These are phyloP conservation scores for Colletotrichum liriopes DNA, from an alignment of 2,329 filamentous ascomycete species.

Conservation along the genomic window DNA sequence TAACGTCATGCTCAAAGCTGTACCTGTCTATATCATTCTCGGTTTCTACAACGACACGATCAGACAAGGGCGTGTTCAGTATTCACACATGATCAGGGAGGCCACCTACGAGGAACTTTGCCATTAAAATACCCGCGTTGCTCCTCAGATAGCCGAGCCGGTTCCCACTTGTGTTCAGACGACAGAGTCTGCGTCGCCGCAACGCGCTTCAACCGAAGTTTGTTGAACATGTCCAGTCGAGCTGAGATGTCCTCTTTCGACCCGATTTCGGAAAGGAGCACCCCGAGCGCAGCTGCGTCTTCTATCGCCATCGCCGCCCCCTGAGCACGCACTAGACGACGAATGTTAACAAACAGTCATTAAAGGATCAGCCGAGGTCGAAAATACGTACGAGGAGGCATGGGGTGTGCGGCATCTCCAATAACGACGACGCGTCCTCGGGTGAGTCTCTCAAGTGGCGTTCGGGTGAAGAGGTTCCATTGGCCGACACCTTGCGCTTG, in stretches of 20 bases:
- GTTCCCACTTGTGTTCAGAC: constrained; percentile 13
- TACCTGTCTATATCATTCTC: not conserved
- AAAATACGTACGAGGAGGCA: not conserved
- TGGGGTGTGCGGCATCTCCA: constrained; percentile 12
- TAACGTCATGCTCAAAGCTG: not conserved
- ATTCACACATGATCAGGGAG: not conserved
- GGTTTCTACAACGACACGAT: not conserved
- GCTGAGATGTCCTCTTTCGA: not conserved
- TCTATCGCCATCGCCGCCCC: constrained; percentile 18
- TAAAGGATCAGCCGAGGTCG: not conserved
- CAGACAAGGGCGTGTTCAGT: not conserved
- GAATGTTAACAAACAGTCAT: not conserved
- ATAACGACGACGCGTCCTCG: constrained; percentile 7
- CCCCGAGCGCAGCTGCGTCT: constrained; percentile 11
- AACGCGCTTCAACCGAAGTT: constrained; percentile 7
- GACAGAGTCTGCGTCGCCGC: constrained; percentile 15
- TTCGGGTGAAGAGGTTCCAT: constrained; percentile 6
- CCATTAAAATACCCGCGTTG: constrained; percentile 7
- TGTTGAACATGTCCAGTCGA: constrained; percentile 7
- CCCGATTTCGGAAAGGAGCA: not conserved
- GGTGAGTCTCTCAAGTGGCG: constrained; percentile 6
- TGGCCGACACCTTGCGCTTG: constrained; percentile 1
- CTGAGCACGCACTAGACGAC: constrained; percentile 2
- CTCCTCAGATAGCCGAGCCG: not conserved
- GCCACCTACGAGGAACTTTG: not conserved